These are phyloP conservation scores for Suhomyces chickasaworum DNA, from an alignment of 1,139 yeast genomes.

Conservation along the genomic window DNA sequence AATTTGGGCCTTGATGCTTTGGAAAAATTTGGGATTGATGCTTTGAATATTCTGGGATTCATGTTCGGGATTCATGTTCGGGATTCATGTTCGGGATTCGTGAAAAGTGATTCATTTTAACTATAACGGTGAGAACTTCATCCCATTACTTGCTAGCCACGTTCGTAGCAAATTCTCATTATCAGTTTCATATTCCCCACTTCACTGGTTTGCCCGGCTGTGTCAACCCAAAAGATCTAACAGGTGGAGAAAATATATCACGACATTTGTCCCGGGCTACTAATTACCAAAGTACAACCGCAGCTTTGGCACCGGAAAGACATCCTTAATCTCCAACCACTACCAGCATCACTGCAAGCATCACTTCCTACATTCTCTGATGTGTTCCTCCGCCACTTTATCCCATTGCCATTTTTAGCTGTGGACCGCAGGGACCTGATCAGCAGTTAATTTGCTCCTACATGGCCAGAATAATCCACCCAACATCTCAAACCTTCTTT, in stretches of 20 bases:
- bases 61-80: too few species aligned
- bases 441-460: too few species aligned
- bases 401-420: too few species aligned
- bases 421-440: too few species aligned
- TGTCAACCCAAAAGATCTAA: background rate
- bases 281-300: background rate
- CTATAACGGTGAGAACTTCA: too few species aligned
- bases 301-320: background rate
- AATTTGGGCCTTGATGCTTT: too few species aligned
- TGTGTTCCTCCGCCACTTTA: too few species aligned
- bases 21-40: too few species aligned
- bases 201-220: background rate
- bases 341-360: background rate
- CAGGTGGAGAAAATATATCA: background rate
- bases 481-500: background rate
- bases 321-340: background rate
- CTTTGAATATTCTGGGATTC: too few species aligned
- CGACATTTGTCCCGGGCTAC: background rate
- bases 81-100: too few species aligned
- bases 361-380: too few species aligned
- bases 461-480: background rate
- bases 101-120: too few species aligned
- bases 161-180: background rate
- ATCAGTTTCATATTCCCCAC: background rate
- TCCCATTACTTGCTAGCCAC: background rate